Conservation (phyloP, 202 grass and related monocot species). For the Saccharum hybrid region DNA sequence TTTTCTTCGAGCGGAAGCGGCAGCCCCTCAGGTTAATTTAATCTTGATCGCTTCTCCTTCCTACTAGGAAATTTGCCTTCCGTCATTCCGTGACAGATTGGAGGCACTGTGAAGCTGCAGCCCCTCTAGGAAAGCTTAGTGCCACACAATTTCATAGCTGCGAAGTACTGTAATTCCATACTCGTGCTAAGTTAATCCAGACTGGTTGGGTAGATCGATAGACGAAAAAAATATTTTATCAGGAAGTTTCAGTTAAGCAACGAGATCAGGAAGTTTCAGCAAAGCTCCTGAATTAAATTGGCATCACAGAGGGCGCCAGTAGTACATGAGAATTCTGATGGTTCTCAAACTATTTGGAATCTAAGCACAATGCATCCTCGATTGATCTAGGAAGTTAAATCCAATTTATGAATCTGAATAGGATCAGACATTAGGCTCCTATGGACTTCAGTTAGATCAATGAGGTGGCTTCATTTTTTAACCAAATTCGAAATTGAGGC, state of each 20-base stretch:
- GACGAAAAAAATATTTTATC: neutral
- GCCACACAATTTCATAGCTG: neutral
- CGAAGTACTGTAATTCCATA: neutral
- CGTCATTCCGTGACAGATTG: neutral
- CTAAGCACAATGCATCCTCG: neutral
- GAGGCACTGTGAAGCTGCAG: neutral
- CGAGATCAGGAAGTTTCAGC: neutral
- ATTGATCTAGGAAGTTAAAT: neutral
- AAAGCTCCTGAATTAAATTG: neutral
- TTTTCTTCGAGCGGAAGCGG: neutral
- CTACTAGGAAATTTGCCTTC: neutral
- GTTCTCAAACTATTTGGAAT: neutral
- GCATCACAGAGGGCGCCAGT: neutral
- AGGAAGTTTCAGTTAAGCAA: neutral
- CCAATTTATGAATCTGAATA: neutral
- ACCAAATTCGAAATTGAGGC: neutral
- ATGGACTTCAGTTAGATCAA: neutral
- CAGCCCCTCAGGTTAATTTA: slow-evolving; percentile 6
- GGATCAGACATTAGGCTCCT: neutral
- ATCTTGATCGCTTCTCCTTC: neutral
- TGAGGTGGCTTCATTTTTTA: neutral
- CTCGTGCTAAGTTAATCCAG: neutral
- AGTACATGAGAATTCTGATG: neutral
- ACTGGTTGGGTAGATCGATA: neutral
- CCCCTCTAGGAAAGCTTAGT: neutral